These are phyloP conservation scores for Madurella mycetomatis DNA, from an alignment of 2,329 filamentous ascomycete species.

Conservation along the genomic window DNA sequence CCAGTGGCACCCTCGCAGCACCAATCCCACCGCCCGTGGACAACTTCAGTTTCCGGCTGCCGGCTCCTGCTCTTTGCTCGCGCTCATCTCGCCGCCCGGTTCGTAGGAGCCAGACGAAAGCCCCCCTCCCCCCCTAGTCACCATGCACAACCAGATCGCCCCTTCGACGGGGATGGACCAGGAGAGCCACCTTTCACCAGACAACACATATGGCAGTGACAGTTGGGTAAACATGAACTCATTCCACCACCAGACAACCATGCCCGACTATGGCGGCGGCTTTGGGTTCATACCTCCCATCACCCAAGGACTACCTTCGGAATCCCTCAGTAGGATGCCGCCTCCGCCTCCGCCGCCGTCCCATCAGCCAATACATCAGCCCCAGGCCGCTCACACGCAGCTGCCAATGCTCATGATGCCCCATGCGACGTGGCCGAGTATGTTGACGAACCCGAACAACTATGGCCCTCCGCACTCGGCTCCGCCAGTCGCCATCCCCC, in stretches of 20 bases:
- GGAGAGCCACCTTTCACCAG: conserved; percentile 42
- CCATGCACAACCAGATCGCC: conserved; percentile 44
- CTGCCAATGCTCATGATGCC: conserved; percentile 70
- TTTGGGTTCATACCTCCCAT: conserved; percentile 54
- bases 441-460: conserved; percentile 67
- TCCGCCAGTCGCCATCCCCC: conserved; percentile 55
- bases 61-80: conserved; percentile 13
- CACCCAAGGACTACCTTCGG: conserved; percentile 44
- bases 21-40: conserved; percentile 16
- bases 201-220: conserved; percentile 42
- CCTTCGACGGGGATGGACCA: conserved; percentile 44
- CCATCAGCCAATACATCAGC: conserved; percentile 48
- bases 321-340: conserved; percentile 49
- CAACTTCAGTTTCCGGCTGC: conserved; percentile 12
- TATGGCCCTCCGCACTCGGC: conserved; percentile 46
- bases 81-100: conserved; percentile 18
- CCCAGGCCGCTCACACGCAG: conserved; percentile 43
- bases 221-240: conserved; percentile 55
- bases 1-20: conserved; percentile 10
- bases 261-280: conserved; percentile 63
- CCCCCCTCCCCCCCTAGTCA: conserved; percentile 11
- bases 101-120: conserved; percentile 19
- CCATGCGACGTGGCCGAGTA: conserved; percentile 70
- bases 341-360: conserved; percentile 55
- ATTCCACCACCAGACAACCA: conserved; percentile 65